Base-by-base conservation (phyloP, 1,284 basidiomycete species). In the Fistulinella cinereoalba region DNA sequence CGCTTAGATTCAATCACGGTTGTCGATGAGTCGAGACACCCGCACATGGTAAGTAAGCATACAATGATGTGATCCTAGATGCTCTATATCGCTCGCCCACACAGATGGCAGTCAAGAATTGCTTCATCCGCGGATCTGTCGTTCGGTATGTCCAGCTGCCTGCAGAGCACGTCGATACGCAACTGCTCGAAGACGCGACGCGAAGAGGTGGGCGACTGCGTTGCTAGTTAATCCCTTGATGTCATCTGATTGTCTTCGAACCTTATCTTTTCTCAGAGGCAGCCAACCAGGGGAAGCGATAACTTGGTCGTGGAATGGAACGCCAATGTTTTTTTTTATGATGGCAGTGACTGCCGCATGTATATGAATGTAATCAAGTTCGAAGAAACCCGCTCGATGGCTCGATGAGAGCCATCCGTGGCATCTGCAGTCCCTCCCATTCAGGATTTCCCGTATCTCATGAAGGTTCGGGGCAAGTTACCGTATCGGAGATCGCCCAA, bases 81-180 rank as follows among this genome's bases (percentile, higher is more conserved):
- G 41, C 25, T 44, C 39, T 27, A 41, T 29, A 32, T 46, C 27
- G 15, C 19, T 29, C 19, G 27, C 41, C 16, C 44, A 52, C 41
- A 49, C 60, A 99, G 96, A 92, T 97, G 83, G 94, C 97, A 0
- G 95, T 99, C 39, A 97, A 96, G 73, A 99, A 97, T 66, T 96
- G 93, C 64, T 99, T 99, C 67, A 99, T 99, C 60, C 88, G 97
- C 47, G 97, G 97, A 49, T 97, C 94, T 3, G 97, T 99, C 12
- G 95, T 99, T 31, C 85, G 97, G 56, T 99, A 98, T 65, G 97
- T 99, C 10, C 90, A 97, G 65, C 77, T 99, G 48, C 92, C 94
- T 3, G 83, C 92, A 18, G 85, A 92, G 49, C 89, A 91, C 52
- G 93, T 99, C 52, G 96, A 99, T 69, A 97, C 94, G 5, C 94